A percentile compares a stretch with the other conserved stretches of the same genome.
Conservation (phyloP, 139 green algal genomes). For the Volvox reticuliferus region DNA sequence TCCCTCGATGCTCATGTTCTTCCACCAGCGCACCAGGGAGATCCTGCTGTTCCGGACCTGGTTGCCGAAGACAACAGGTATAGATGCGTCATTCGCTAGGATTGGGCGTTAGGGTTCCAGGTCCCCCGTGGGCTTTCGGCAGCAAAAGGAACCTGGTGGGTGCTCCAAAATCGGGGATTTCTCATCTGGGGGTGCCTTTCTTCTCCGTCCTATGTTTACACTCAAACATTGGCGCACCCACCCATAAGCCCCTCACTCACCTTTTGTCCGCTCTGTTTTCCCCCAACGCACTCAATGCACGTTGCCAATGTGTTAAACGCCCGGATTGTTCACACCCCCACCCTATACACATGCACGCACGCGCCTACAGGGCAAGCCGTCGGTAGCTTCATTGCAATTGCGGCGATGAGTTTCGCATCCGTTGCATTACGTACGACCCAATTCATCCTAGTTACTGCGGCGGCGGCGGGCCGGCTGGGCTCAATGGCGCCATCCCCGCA, state of each 20-base stretch:
- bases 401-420: constrained; percentile 29
- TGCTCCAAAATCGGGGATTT: too few relatives aligned
- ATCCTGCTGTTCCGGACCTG: constrained; percentile 58
- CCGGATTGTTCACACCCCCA: too few relatives aligned
- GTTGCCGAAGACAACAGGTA: constrained; percentile 56
- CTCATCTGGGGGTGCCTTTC: too few relatives aligned
- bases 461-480: constrained; percentile 5
- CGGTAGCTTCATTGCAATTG: constrained; percentile 35
- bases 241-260: too few relatives aligned
- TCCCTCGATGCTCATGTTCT: constrained; percentile 71
- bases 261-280: too few relatives aligned
- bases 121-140: too few relatives aligned
- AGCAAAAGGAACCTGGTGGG: too few relatives aligned
- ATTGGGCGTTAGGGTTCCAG: not conserved
- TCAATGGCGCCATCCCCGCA: not conserved
- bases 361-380: constrained; percentile 32
- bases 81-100: not conserved
- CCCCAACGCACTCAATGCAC: too few relatives aligned
- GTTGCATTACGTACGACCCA: constrained; percentile 38
- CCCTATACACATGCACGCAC: too few relatives aligned
- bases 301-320: too few relatives aligned
- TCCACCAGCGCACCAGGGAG: constrained; percentile 57
- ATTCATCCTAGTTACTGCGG: not conserved
- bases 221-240: too few relatives aligned
- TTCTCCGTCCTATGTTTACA: too few relatives aligned